These are phyloP conservation scores for Rubus idaeus DNA, from an alignment of 306 rosid genomes.

Conservation along the genomic window DNA sequence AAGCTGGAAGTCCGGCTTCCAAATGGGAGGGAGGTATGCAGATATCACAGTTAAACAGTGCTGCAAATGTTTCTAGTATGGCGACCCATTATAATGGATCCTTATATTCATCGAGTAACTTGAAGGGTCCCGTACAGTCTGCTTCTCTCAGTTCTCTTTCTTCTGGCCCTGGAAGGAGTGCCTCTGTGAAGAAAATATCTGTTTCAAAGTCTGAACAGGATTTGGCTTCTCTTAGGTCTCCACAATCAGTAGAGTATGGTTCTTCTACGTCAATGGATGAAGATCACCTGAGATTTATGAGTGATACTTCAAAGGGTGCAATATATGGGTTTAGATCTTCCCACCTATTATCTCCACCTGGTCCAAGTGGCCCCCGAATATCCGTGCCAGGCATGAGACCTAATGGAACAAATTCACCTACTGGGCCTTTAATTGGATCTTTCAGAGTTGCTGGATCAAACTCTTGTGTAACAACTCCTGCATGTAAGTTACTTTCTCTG, in stretches of 20 bases:
- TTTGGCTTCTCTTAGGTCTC: conserved; percentile 78
- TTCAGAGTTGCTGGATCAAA: conserved; percentile 59
- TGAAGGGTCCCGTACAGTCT: conserved; percentile 70
- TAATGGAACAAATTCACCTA: conserved; percentile 53
- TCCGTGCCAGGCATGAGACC: conserved; percentile 51
- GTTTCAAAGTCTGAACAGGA: conserved; percentile 97
- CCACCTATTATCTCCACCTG: conserved; percentile 72
- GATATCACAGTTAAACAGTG: conserved; percentile 52
- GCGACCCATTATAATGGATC: conserved; percentile 57
- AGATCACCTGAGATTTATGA: conserved; percentile 62
- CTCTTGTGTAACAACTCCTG: conserved; percentile 64
- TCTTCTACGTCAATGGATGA: conserved; percentile 75
- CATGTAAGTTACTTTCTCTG: conserved; percentile 73
- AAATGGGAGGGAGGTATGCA: conserved; percentile 84
- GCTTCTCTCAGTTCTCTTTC: conserved; percentile 63
- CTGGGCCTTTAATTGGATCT: conserved; percentile 45
- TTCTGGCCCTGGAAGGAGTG: conserved; percentile 62
- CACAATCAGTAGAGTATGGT: conserved; percentile 58
- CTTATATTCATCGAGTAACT: conserved; percentile 50
- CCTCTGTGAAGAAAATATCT: conserved; percentile 54
- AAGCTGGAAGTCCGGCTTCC: conserved; percentile 68
- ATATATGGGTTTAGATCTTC: conserved; percentile 57
- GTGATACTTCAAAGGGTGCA: conserved; percentile 62
- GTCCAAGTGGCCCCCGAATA: conserved; percentile 49
- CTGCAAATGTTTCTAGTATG: conserved; percentile 41